A percentile compares a stretch with the other conserved stretches of the same genome.
Evolutionary conservation across 2,329 filamentous ascomycete species (phyloP).

Genomic region (Orbilia quercus): DNA sequence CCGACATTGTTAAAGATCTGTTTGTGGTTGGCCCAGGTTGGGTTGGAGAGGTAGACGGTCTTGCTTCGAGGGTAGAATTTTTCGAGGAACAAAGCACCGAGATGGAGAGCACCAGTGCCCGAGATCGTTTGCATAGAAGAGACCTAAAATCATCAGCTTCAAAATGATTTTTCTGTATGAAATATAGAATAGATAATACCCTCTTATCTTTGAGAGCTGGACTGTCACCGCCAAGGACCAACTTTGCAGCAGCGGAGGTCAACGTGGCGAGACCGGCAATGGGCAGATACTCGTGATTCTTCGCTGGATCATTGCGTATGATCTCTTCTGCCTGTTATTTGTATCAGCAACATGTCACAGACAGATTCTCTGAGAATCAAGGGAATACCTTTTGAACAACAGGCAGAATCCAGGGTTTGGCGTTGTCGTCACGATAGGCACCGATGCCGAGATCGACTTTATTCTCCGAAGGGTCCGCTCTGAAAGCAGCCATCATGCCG

Average conservation of each 20-base stretch:
- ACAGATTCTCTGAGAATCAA: constrained; percentile 75
- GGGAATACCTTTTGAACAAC: constrained; percentile 71
- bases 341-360: constrained; percentile 59
- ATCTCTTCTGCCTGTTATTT: constrained; percentile 73
- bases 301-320: constrained; percentile 65
- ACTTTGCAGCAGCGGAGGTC: constrained; percentile 87
- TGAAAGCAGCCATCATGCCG: constrained; percentile 98
- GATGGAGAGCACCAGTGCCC: constrained; percentile 92
- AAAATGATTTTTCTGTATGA: constrained; percentile 58
- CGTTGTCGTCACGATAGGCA: constrained; percentile 96
- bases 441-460: constrained; percentile 99
- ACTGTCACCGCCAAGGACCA: constrained; percentile 88
- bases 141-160: constrained; percentile 69
- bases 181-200: constrained; percentile 27
- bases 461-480: constrained; percentile 89
- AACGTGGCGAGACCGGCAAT: constrained; percentile 97
- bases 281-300: constrained; percentile 98
- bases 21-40: constrained; percentile 98
- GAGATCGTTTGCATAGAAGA: constrained; percentile 98
- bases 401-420: constrained; percentile 97
- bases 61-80: constrained; percentile 91
- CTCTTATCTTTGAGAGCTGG: constrained; percentile 74
- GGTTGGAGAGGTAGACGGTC: constrained; percentile 92
- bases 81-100: constrained; percentile 91
- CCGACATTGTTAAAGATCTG: constrained; percentile 95